Evolutionary conservation across 1,284 basidiomycete species (phyloP), one percentile per base, ranked within the genome.

Genomic region (Trichosporon ovoides): DNA sequence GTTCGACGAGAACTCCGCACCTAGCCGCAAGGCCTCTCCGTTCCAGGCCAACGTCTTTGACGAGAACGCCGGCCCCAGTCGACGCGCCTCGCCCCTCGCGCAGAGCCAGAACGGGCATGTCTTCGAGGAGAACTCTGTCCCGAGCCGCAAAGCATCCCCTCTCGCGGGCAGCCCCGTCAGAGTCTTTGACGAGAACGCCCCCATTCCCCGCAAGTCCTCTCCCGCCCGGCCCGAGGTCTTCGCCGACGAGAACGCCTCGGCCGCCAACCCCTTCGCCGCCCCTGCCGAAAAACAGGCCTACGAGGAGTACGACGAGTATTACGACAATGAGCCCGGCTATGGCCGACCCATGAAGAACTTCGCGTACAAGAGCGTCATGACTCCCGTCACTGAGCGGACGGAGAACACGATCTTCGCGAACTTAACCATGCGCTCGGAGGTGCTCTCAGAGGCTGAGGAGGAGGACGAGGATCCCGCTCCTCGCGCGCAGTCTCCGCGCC

Each of bases 331-430:
- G 16, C 66, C 63, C 14, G 79, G 87, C 57, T 86, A 87, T 20
- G 85, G 87, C 13, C 83, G 88, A 9, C 50, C 85, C 88, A 66
- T 88, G 87, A 22, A 81, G 81, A 58, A 67, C 46, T 65, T 88
- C 51, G 51, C 63, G 28, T 60, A 91, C 77, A 55, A 38, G 36
- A 86, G 89, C 67, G 84, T 90, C 56, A 91, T 97, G 89, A 96
- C 93, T 10, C 93, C 93, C 1, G 95, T 97, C 70, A 90, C 89
- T 3, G 94, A 97, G 76, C 82, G 92, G 38, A 96, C 93, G 68
- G 94, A 97, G 73, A 92, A 83, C 71, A 89, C 88, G 3, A 81
- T 79, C 38, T 85, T 83, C 64, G 85, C 53, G 48, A 53, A 43
- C 31, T 40, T 31, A 35, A 57, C 55, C 5, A 48, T 48, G 43